A percentile compares a stretch with the other conserved stretches of the same genome.
Conservation (phyloP, 305 asterid genomes). For the Solanum hybrid region DNA sequence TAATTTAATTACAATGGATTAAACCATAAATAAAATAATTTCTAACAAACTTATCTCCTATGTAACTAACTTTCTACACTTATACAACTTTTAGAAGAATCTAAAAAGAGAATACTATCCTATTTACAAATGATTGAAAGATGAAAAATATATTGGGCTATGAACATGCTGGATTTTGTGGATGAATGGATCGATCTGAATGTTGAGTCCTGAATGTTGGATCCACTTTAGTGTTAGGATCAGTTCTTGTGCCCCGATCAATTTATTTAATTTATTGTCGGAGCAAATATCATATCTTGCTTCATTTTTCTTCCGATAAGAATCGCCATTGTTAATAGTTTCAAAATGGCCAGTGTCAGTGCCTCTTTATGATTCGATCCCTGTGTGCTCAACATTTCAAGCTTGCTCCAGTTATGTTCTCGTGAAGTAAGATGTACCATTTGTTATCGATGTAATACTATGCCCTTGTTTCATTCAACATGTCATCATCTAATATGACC, state of each 20-base stretch:
- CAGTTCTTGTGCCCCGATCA: background rate
- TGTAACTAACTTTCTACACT: background rate
- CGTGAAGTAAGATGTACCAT: background rate
- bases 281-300: background rate
- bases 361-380: background rate
- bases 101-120: background rate
- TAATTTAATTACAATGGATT: background rate
- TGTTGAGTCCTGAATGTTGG: background rate
- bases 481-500: background rate
- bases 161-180: background rate
- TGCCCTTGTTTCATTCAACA: background rate
- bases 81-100: background rate
- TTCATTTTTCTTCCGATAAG: background rate
- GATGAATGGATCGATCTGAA: background rate
- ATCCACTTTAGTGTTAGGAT: background rate
- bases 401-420: background rate
- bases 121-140: too few relatives aligned
- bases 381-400: background rate
- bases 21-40: too few relatives aligned
- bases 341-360: background rate
- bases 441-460: too few relatives aligned
- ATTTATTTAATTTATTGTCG: background rate
- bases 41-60: background rate
- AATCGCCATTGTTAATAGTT: background rate
- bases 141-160: background rate